Base-by-base conservation (phyloP, 2,329 filamentous ascomycete genomes). In the Cercospora citrullina region DNA sequence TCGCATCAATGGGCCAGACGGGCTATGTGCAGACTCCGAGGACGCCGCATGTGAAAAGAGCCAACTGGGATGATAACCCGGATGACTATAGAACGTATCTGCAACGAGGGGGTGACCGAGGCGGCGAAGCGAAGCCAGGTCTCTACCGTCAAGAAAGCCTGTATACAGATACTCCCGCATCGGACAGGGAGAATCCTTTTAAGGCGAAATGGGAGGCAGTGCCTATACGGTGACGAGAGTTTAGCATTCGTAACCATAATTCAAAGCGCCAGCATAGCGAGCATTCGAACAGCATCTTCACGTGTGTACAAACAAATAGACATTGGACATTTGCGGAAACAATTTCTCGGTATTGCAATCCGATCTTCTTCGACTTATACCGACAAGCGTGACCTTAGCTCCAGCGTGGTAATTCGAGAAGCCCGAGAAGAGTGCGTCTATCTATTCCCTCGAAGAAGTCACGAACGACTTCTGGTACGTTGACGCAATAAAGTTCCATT, bases 181-280 rank as follows among this genome's bases (percentile, higher is more conserved):
- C 68, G 12, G 71, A 72, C 51, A 45, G 48, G 45, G 66, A 67
- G 55, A 70, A 71, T 21, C 69, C 69, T 2, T 72, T 71, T 58
- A 71, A 71, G 59, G 58, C 62, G 39, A 72, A 71, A 28, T 72
- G 71, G 71, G 71, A 72, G 48, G 63, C 71, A 55, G 66, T 70
- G 23, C 65, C 69, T 14, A 55, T 70, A 31, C 66, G 66, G 63
- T 71, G 53, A 36, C 31, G 18, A 30, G 28, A 6, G 28, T 6
- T 9, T 26, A 36, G 1, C 28, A 14, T 23, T 28, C 12, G 30
- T 36, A 59, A 36, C 23, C 7, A 36, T 59, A 55, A 26, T 59
- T 21, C 2, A 2, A 14, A 36, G 55, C 55, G 10, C 31, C 55
- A 21, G 55, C 55, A 59, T 59, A 59, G 55, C 55, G 39, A 30